Conservation (phyloP, 1,284 basidiomycete genomes). For the Apiotrichum gracile region DNA sequence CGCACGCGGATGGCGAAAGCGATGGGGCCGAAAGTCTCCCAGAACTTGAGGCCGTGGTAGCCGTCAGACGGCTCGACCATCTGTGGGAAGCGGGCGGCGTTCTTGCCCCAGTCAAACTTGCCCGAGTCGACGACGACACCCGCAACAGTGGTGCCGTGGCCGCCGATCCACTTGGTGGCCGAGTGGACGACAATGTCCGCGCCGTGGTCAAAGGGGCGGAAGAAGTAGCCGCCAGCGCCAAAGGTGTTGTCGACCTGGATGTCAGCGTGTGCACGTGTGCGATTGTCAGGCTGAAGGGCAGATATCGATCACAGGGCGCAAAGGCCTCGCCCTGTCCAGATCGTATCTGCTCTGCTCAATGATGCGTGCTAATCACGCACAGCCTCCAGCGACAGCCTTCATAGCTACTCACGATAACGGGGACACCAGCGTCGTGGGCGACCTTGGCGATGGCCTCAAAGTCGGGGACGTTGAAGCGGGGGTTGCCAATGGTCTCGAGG, state of each 20-base stretch:
- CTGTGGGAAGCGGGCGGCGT: conserved; percentile 72
- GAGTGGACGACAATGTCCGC: conserved; percentile 82
- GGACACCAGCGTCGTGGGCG: conserved; percentile 13
- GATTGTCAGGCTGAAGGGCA: too few relatives aligned
- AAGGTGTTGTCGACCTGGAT: conserved; percentile 72
- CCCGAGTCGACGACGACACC: conserved; percentile 77
- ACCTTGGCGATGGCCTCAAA: conserved; percentile 69
- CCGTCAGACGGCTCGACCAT: conserved; percentile 61
- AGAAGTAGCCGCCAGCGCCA: conserved; percentile 62
- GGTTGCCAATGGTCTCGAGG: conserved; percentile 80
- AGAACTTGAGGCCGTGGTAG: conserved; percentile 72
- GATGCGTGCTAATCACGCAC: not conserved
- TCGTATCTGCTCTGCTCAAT: too few relatives aligned
- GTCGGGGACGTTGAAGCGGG: conserved; percentile 68
- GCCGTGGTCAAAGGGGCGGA: conserved; percentile 47
- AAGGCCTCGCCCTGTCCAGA: too few relatives aligned
- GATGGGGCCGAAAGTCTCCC: conserved; percentile 62
- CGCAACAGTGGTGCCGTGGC: conserved; percentile 80
- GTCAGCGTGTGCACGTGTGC: not conserved
- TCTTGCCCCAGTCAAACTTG: conserved; percentile 79
- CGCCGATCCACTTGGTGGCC: conserved; percentile 87
- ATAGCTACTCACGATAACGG: conserved; percentile 38
- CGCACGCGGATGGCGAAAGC: conserved; percentile 48
- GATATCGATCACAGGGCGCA: too few relatives aligned
- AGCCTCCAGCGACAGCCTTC: not conserved